A percentile compares a stretch with the other conserved stretches of the same genome.
Conservation (phyloP, 352 stramenopile species). For the Globisporangium carolinianum region DNA sequence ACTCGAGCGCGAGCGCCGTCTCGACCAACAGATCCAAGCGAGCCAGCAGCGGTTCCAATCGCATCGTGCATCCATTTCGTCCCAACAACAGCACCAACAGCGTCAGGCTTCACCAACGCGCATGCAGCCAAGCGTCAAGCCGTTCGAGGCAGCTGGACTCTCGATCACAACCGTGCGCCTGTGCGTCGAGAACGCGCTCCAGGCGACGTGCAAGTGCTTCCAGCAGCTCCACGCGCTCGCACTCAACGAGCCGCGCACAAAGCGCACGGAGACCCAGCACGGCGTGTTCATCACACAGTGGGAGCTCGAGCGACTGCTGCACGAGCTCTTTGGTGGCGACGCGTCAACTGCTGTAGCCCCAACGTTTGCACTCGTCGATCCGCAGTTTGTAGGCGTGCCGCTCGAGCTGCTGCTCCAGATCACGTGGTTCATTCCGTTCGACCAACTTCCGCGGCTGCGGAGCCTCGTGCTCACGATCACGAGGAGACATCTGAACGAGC, state of each 20-base stretch:
- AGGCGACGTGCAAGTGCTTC: constrained; percentile 30
- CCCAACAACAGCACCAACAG: constrained; percentile 1
- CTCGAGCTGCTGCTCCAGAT: constrained; percentile 30
- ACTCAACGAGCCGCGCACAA: constrained; percentile 11
- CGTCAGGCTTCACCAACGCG: constrained; percentile 7
- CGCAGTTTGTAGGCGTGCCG: constrained; percentile 12
- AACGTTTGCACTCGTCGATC: constrained; percentile 9
- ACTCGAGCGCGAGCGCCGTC: constrained; percentile 27
- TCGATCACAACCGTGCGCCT: constrained; percentile 46
- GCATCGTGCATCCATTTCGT: background rate
- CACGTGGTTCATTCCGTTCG: constrained; percentile 65
- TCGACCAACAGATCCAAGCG: constrained; percentile 42
- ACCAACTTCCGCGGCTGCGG: constrained; percentile 32
- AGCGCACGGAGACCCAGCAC: constrained; percentile 3
- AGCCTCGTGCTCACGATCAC: constrained; percentile 50
- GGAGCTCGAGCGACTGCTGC: constrained; percentile 41
- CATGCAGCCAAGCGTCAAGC: constrained; percentile 6
- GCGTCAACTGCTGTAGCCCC: background rate
- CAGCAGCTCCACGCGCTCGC: constrained; percentile 29
- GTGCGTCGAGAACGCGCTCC: constrained; percentile 45
- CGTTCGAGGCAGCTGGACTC: constrained; percentile 31
- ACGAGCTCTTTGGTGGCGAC: constrained; percentile 20
- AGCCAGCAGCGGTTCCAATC: constrained; percentile 20
- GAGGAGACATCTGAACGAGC: constrained; percentile 42
- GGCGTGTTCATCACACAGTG: constrained; percentile 51